Base-by-base conservation (phyloP, 2,329 filamentous ascomycete genomes). In the Rhinocladiella similis region DNA sequence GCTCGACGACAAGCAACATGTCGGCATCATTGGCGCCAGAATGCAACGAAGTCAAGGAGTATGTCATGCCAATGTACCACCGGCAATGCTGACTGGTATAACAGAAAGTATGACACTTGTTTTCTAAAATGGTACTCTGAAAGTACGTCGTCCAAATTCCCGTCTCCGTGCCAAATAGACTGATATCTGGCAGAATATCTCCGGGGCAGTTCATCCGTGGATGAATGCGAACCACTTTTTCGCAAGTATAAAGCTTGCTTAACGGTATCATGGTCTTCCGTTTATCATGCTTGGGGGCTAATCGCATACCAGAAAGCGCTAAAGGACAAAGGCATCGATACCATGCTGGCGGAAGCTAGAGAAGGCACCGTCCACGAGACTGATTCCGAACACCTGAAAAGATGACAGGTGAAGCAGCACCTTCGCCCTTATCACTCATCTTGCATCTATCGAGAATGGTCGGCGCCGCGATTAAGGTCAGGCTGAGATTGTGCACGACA, bases 81-180 rank as follows among this genome's bases (percentile, higher is more conserved):
- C 16, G 35, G 5, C 47, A 47, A 25, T 19, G 22, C 51, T 54
- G 12, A 19, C 14, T 59, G 59, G 19, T 27, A 36, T 54, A 52
- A 42, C 60, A 97, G 92, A 72, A 90, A 87, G 67, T 99, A 99
- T 71, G 94, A 99, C 73, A 92, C 88, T 50, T 99, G 94, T 77
- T 99, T 99, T 72, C 78, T 99, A 63, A 97, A 96, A 76, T 99
- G 94, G 94, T 99, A 99, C 74, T 97, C 92, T 70, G 94, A 99
- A 76, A 97, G 94, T 97, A 80, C 57, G 87, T 27, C 63, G 22
- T 51, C 49, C 25, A 16, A 33, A 22, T 33, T 48, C 16, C 18
- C 50, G 42, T 39, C 50, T 50, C 65, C 66, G 53, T 14, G 47
- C 47, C 35, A 13, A 27, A 29, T 49, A 18, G 36, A 33, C 50